A percentile compares a stretch with the other conserved stretches of the same genome.
Conservation (phyloP, 1,284 basidiomycete genomes). For the Rhodofomes roseus region DNA sequence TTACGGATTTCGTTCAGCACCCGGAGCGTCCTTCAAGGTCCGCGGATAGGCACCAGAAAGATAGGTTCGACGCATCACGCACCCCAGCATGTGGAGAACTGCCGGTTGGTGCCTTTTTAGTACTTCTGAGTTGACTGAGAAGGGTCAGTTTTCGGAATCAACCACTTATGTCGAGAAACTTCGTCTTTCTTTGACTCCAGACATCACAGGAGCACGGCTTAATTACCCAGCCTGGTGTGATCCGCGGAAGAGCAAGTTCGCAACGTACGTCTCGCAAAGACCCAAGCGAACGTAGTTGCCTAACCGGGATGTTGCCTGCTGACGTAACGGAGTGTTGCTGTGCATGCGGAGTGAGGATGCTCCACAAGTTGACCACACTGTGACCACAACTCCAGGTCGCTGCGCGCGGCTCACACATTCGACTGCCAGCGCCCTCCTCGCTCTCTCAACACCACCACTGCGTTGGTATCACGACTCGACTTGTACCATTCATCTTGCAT, state of each 20-base stretch:
- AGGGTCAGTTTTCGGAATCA: background rate
- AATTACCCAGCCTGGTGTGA: too few relatives aligned
- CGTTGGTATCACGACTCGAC: background rate
- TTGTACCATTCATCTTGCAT: background rate
- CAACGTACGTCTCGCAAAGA: background rate
- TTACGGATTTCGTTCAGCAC: too few relatives aligned
- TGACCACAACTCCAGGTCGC: background rate
- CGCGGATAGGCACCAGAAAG: too few relatives aligned
- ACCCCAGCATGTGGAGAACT: background rate
- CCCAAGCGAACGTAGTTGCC: background rate
- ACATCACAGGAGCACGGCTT: too few relatives aligned
- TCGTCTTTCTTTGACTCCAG: too few relatives aligned
- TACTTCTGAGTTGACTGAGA: background rate
- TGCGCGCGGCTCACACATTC: background rate
- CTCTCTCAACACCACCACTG: conserved; percentile 1
- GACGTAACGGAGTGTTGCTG: background rate
- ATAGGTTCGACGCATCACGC: background rate
- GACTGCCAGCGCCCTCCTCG: background rate
- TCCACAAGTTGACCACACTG: too few relatives aligned
- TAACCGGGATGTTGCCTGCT: background rate
- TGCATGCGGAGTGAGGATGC: background rate
- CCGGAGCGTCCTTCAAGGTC: too few relatives aligned
- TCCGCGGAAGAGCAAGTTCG: background rate
- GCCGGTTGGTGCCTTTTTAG: background rate
- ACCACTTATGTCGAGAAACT: background rate